Conservation (phyloP, 495 filamentous ascomycete genomes). For the Neurospora sp. region DNA sequence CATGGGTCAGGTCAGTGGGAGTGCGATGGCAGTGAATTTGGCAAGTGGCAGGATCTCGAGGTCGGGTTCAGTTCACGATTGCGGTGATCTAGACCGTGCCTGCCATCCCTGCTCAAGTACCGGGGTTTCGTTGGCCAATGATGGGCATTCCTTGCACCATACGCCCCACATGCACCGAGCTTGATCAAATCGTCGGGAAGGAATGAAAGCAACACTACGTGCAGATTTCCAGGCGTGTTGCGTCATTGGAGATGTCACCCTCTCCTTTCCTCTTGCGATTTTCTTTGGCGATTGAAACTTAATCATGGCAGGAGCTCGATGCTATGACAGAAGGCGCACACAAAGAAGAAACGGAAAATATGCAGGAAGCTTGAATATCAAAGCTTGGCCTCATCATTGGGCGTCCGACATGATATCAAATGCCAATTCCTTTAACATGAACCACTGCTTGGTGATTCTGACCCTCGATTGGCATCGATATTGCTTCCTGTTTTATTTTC, state of each 20-base stretch:
- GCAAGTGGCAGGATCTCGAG: background rate
- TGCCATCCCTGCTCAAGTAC: background rate
- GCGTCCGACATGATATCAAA: background rate
- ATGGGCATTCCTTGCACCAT: background rate
- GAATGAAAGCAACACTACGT: background rate
- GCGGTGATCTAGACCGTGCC: background rate
- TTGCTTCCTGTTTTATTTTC: background rate
- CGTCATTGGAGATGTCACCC: background rate
- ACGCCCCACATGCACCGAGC: background rate
- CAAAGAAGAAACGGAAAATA: background rate
- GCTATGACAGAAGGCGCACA: background rate
- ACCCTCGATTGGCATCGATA: background rate
- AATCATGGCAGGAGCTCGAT: background rate
- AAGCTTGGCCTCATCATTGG: background rate
- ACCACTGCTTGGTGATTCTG: background rate
- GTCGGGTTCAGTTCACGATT: background rate
- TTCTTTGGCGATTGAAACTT: background rate
- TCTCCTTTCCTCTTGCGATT: background rate
- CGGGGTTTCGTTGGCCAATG: background rate
- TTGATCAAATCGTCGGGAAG: background rate
- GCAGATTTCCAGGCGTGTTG: background rate
- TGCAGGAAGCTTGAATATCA: background rate
- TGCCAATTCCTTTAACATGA: background rate
- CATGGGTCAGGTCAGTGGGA: background rate
- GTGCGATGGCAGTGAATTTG: background rate